Evolutionary conservation across 192 early-diverging fungal species (phyloP).

Genomic region (Dissophora ornata): DNA sequence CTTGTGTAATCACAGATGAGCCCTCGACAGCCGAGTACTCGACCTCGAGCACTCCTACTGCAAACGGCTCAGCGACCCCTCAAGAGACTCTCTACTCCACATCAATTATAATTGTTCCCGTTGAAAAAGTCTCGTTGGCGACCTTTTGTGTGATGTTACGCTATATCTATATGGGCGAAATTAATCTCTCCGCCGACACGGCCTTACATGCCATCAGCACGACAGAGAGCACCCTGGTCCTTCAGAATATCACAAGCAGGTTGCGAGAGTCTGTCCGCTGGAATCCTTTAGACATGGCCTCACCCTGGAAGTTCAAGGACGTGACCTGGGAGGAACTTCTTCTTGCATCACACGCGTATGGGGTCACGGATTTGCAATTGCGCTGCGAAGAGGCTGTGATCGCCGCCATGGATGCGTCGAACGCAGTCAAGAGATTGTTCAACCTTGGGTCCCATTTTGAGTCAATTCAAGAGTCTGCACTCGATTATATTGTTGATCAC

Average conservation of each 20-base stretch:
- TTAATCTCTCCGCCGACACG: slow-evolving; percentile 2
- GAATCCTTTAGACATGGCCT: background rate
- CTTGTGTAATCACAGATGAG: too few species aligned
- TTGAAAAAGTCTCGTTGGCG: background rate
- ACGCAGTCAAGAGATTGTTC: background rate
- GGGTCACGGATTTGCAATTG: slow-evolving; percentile 5
- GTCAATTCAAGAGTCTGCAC: background rate
- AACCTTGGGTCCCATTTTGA: background rate
- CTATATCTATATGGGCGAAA: slow-evolving; percentile 14
- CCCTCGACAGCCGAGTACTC: too few species aligned
- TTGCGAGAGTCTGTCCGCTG: background rate
- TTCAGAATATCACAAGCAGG: background rate
- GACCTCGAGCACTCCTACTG: too few species aligned
- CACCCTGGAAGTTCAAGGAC: slow-evolving; percentile 18
- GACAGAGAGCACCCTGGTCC: background rate
- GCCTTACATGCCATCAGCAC: background rate
- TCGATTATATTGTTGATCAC: slow-evolving; percentile 11
- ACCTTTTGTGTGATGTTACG: slow-evolving; percentile 11
- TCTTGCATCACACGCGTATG: background rate
- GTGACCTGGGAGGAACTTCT: slow-evolving; percentile 13
- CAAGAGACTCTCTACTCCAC: too few species aligned
- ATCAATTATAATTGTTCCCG: too few species aligned
- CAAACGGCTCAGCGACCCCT: too few species aligned
- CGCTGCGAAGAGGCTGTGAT: background rate
- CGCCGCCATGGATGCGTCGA: background rate